Conservation (phyloP, 2,329 filamentous ascomycete species). For the Neoascochyta sp. region DNA sequence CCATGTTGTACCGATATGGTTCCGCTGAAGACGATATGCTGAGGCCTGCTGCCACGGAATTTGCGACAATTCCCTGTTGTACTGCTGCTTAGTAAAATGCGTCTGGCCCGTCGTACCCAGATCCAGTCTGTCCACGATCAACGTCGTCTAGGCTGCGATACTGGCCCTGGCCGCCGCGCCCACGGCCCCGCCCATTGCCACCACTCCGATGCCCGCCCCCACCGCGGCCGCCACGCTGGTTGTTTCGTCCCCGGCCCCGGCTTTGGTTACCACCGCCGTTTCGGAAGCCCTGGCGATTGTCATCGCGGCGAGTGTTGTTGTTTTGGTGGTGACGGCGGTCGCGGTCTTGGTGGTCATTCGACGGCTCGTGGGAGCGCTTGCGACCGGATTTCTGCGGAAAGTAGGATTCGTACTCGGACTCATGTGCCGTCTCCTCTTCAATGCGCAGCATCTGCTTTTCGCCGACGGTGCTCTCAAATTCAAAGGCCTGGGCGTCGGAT, state of each 20-base stretch:
- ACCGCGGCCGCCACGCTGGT: slow-evolving; percentile 32
- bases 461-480: slow-evolving; percentile 78
- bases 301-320: slow-evolving; percentile 24
- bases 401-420: slow-evolving; percentile 62
- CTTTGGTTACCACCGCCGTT: slow-evolving; percentile 34
- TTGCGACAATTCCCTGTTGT: too few species aligned
- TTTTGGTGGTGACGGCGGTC: slow-evolving; percentile 23
- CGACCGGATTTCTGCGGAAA: slow-evolving; percentile 58
- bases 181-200: slow-evolving; percentile 35
- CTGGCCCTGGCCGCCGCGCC: slow-evolving; percentile 32
- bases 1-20: too few species aligned
- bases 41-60: too few species aligned
- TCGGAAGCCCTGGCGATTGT: slow-evolving; percentile 27
- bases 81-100: slow-evolving; percentile 32
- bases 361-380: slow-evolving; percentile 31
- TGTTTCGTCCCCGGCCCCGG: slow-evolving; percentile 30
- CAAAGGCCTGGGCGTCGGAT: slow-evolving; percentile 63
- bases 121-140: slow-evolving; percentile 24
- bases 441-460: slow-evolving; percentile 83
- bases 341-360: slow-evolving; percentile 44
- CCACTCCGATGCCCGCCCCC: slow-evolving; percentile 42
- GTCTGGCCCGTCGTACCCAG: slow-evolving; percentile 32
- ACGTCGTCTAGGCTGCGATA: slow-evolving; percentile 47
- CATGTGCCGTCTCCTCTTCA: slow-evolving; percentile 62
- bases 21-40: too few species aligned